Evolutionary conservation across 148 eudicot genomes (phyloP).

Genomic region (Pharnaceum exiguum): DNA sequence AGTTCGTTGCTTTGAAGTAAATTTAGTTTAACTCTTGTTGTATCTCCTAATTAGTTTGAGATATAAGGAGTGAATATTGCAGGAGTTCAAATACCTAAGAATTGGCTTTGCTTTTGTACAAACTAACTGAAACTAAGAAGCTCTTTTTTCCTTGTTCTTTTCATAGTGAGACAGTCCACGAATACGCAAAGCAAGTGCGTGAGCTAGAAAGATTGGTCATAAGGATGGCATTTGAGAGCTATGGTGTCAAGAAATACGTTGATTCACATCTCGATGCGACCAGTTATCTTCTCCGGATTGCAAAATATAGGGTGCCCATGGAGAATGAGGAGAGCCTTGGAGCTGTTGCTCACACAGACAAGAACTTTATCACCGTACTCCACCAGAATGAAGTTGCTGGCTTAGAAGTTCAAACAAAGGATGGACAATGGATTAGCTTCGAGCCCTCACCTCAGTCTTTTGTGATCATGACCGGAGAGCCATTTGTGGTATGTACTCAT

Average conservation of each 20-base stretch:
- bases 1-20: no score
- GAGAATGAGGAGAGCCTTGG: slow-evolving; percentile 27
- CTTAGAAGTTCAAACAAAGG: slow-evolving; percentile 43
- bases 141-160: background rate
- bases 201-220: slow-evolving; percentile 33
- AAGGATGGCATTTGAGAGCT: slow-evolving; percentile 47
- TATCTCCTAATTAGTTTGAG: no score
- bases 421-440: slow-evolving; percentile 45
- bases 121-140: background rate
- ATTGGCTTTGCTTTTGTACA: no score
- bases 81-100: no score
- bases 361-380: slow-evolving; percentile 39
- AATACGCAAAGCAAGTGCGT: slow-evolving; percentile 32
- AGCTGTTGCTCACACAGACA: slow-evolving; percentile 41
- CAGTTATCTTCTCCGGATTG: slow-evolving; percentile 34
- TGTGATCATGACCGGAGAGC: slow-evolving; percentile 53
- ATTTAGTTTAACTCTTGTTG: no score
- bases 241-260: slow-evolving; percentile 39
- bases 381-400: slow-evolving; percentile 46
- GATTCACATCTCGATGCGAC: slow-evolving; percentile 28
- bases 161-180: slow-evolving; percentile 25
- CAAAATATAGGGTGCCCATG: slow-evolving; percentile 29
- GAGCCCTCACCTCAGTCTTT: slow-evolving; percentile 32
- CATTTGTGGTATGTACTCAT: slow-evolving; percentile 27
- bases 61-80: no score